Evolutionary conservation across 306 rosid genomes (phyloP).

Genomic region (Castanopsis chinensis): DNA sequence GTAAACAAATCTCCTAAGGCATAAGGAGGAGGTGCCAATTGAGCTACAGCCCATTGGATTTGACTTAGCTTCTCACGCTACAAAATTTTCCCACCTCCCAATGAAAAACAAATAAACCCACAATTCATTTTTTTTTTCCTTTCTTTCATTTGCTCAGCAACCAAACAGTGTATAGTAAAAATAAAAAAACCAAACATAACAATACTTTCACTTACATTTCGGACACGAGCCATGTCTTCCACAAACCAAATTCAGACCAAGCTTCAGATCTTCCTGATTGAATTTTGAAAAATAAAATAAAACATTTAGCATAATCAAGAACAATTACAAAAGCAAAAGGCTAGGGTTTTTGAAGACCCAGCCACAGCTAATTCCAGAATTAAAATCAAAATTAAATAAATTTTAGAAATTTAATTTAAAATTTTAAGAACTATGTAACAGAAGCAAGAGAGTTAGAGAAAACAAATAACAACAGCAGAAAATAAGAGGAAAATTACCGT

Average conservation of each 20-base stretch:
- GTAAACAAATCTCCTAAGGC: background rate
- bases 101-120: background rate
- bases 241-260: background rate
- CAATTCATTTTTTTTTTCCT: background rate
- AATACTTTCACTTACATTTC: slow-evolving; percentile 29
- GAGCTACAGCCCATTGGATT: too few species aligned
- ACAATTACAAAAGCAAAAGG: background rate
- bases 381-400: background rate
- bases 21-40: background rate
- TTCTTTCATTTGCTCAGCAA: background rate
- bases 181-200: background rate
- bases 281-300: background rate
- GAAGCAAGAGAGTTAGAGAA: too few species aligned
- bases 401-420: too few species aligned
- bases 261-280: background rate
- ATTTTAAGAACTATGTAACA: too few species aligned
- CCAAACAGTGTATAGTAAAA: slow-evolving; percentile 12
- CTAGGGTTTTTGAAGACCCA: background rate
- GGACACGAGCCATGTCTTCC: slow-evolving; percentile 46
- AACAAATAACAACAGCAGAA: background rate
- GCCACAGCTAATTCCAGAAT: background rate
- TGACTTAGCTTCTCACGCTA: background rate
- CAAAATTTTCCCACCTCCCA: background rate
- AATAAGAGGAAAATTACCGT: background rate
- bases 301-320: background rate